These are phyloP conservation scores for Beauveria rudraprayagi DNA, from an alignment of 2,329 filamentous ascomycete species.

Conservation along the genomic window DNA sequence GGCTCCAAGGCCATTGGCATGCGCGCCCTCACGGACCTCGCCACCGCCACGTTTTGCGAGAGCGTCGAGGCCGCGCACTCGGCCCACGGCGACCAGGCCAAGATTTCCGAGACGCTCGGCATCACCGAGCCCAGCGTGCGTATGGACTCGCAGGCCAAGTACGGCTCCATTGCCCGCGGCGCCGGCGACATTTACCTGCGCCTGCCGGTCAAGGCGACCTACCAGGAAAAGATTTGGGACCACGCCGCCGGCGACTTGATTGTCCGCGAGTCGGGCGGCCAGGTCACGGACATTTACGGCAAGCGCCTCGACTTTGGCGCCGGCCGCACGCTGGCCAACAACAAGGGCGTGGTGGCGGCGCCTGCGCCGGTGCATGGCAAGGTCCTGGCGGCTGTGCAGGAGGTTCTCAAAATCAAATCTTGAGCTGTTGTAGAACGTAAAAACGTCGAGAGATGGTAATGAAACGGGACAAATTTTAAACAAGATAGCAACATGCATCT, in stretches of 20 bases:
- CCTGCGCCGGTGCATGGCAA: slow-evolving; percentile 65
- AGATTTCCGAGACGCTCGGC: slow-evolving; percentile 70
- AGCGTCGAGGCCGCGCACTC: slow-evolving; percentile 92
- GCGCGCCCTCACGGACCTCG: slow-evolving; percentile 66
- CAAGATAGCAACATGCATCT: background rate
- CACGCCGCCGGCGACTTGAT: slow-evolving; percentile 93
- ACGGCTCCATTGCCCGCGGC: slow-evolving; percentile 87
- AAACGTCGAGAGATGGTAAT: background rate
- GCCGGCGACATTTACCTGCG: slow-evolving; percentile 92
- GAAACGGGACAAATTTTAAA: background rate
- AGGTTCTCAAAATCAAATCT: slow-evolving; percentile 50
- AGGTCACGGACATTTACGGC: slow-evolving; percentile 83
- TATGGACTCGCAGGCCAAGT: slow-evolving; percentile 98
- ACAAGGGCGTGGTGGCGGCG: slow-evolving; percentile 91
- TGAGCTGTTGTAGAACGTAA: background rate
- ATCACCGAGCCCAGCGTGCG: slow-evolving; percentile 85
- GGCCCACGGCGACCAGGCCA: slow-evolving; percentile 76
- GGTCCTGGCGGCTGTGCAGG: slow-evolving; percentile 75
- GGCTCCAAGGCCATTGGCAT: slow-evolving; percentile 62
- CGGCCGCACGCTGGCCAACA: slow-evolving; percentile 77
- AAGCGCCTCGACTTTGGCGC: slow-evolving; percentile 78
- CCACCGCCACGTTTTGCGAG: slow-evolving; percentile 88
- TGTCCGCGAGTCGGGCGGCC: slow-evolving; percentile 85
- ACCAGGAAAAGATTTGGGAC: slow-evolving; percentile 99
- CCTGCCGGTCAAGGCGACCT: slow-evolving; percentile 74